These are phyloP conservation scores for Ustilago vetiveriae DNA, from an alignment of 1,284 basidiomycete species.

Conservation along the genomic window DNA sequence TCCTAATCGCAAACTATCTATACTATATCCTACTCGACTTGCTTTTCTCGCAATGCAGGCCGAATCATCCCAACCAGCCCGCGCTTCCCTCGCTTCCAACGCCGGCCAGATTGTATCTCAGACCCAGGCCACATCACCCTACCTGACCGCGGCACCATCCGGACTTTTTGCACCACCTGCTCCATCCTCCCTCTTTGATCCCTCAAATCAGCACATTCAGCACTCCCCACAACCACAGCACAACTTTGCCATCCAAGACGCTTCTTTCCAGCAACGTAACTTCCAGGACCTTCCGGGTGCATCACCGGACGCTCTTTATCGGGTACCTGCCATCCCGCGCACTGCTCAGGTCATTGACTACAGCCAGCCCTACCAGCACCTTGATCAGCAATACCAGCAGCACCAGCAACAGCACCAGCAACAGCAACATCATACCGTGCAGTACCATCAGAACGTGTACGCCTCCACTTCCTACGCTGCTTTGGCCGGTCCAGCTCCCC, in stretches of 20 bases:
- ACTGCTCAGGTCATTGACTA: conserved; percentile 22
- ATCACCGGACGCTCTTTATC: conserved; percentile 24
- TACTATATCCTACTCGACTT: conserved; percentile 5
- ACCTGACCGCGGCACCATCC: conserved; percentile 26
- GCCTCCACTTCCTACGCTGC: conserved; percentile 32
- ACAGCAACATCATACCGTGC: conserved; percentile 15
- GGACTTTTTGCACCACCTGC: conserved; percentile 26
- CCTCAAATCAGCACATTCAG: conserved; percentile 24
- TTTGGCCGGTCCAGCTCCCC: conserved; percentile 15
- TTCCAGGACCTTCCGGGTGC: conserved; percentile 23
- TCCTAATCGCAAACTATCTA: background rate
- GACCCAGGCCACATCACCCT: conserved; percentile 28
- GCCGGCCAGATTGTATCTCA: too few relatives aligned
- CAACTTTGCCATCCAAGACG: conserved; percentile 12
- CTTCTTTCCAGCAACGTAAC: conserved; percentile 24
- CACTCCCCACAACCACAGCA: conserved; percentile 17
- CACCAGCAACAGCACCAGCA: conserved; percentile 18
- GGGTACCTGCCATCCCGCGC: conserved; percentile 26
- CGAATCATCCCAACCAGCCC: conserved; percentile 25
- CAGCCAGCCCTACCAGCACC: conserved; percentile 28
- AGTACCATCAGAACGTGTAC: conserved; percentile 19
- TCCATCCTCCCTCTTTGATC: conserved; percentile 17
- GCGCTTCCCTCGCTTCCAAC: conserved; percentile 9
- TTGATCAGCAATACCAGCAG: conserved; percentile 24
- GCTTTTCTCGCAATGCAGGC: conserved; percentile 24